Evolutionary conservation across 352 stramenopile genomes (phyloP).

Genomic region (Aphanomyces stellatus): DNA sequence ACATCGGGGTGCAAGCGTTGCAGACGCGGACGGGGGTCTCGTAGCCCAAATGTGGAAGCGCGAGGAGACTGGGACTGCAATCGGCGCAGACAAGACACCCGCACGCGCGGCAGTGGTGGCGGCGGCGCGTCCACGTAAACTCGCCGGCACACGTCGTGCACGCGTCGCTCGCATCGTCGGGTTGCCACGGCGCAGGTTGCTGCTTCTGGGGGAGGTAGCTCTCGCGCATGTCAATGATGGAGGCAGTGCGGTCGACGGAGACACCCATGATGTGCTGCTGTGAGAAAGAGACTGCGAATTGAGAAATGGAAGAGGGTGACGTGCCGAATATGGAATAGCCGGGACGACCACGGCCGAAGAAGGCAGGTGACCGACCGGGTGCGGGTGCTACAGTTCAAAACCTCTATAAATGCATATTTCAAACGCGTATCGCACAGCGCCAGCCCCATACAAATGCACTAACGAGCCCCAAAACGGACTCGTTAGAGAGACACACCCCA

Average conservation of each 20-base stretch:
- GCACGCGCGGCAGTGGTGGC: constrained; percentile 70
- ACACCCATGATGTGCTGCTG: constrained; percentile 7
- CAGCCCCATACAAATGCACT: no score
- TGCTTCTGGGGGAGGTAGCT: background rate
- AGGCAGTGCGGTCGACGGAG: background rate
- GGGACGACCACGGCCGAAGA: background rate
- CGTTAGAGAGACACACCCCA: no score
- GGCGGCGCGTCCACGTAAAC: constrained; percentile 63
- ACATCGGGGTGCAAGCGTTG: constrained; percentile 39
- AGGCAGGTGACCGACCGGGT: no score
- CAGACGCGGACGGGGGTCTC: constrained; percentile 61
- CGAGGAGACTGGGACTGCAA: constrained; percentile 51
- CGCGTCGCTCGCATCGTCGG: constrained; percentile 57
- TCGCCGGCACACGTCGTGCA: constrained; percentile 55
- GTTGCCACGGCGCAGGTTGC: constrained; percentile 44
- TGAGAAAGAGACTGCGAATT: background rate
- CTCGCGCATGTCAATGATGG: background rate
- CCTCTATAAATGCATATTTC: no score
- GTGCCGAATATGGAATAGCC: background rate
- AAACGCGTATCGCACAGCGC: no score
- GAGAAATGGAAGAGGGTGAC: background rate
- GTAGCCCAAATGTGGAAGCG: constrained; percentile 60
- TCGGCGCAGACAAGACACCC: constrained; percentile 66
- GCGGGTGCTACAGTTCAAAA: no score
- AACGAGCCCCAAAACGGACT: no score